A percentile compares a stretch with the other conserved stretches of the same genome.
Evolutionary conservation across 1,284 basidiomycete species (phyloP).

Genomic region (Ceratobasidium papillatum): DNA sequence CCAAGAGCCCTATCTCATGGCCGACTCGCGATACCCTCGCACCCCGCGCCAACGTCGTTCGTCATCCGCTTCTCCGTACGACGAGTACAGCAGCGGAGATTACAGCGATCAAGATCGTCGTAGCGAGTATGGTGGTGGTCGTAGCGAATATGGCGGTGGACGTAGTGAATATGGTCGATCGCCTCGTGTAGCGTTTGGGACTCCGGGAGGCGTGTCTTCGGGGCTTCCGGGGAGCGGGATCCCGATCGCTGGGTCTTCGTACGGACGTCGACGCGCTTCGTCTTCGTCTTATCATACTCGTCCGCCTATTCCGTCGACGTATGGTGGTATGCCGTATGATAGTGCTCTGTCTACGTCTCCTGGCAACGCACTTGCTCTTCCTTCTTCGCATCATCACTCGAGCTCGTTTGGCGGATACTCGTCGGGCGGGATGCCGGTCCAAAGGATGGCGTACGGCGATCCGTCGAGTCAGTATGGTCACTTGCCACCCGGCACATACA

Average conservation of each 20-base stretch:
- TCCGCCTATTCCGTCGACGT: background rate
- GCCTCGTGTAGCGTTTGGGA: background rate
- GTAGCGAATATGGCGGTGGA: constrained; percentile 14
- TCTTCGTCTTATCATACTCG: constrained; percentile 16
- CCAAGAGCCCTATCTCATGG: constrained; percentile 13
- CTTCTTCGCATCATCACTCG: constrained; percentile 1
- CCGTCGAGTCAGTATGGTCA: constrained; percentile 20
- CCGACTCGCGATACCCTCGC: constrained; percentile 22
- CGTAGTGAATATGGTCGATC: background rate
- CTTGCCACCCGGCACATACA: constrained; percentile 30
- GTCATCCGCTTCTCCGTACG: constrained; percentile 19
- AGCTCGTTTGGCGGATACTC: background rate
- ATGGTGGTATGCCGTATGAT: background rate
- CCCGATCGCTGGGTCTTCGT: background rate
- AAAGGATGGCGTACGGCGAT: constrained; percentile 15
- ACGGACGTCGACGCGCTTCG: constrained; percentile 20
- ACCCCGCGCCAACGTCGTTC: background rate
- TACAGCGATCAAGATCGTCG: background rate
- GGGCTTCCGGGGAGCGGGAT: background rate
- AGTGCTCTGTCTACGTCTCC: constrained; percentile 22
- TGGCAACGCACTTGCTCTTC: constrained; percentile 2
- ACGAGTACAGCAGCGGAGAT: background rate
- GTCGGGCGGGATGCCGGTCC: background rate
- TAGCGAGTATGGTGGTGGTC: background rate
- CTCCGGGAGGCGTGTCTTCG: background rate